Conservation (phyloP, 148 eudicot species). For the Gaultheria prostrata region DNA sequence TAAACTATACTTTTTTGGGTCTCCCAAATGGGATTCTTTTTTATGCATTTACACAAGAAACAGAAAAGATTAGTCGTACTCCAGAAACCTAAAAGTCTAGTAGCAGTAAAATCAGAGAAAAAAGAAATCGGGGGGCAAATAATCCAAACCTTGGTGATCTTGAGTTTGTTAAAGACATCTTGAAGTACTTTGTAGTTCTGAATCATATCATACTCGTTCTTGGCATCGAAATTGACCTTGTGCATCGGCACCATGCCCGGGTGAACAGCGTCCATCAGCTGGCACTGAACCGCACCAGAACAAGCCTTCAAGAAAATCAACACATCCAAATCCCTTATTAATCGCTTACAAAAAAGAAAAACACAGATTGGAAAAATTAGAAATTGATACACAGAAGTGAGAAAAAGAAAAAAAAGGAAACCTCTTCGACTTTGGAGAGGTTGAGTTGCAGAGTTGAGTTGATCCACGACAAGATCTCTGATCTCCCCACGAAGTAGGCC, state of each 20-base stretch:
- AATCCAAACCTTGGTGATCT: slow-evolving; percentile 67
- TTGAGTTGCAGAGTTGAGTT: slow-evolving; percentile 79
- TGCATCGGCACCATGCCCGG: slow-evolving; percentile 71
- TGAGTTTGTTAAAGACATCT: slow-evolving; percentile 85
- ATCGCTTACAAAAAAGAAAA: neutral
- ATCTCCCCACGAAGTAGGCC: slow-evolving; percentile 91
- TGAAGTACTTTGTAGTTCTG: slow-evolving; percentile 93
- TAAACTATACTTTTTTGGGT: no score
- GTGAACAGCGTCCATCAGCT: slow-evolving; percentile 85
- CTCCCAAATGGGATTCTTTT: neutral
- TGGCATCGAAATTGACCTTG: slow-evolving; percentile 88
- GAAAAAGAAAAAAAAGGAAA: slow-evolving; percentile 4
- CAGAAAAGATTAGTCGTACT: neutral
- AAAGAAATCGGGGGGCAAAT: neutral
- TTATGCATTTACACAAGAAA: neutral
- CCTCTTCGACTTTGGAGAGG: slow-evolving; percentile 97
- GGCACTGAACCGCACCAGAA: slow-evolving; percentile 92
- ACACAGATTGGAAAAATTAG: neutral
- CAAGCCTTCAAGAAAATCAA: slow-evolving; percentile 49
- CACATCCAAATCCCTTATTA: neutral
- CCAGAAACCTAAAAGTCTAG: neutral
- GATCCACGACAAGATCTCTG: slow-evolving; percentile 88
- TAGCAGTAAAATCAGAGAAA: neutral
- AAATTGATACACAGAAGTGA: neutral
- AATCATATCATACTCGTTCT: slow-evolving; percentile 89